phyloP scores from a whole-genome alignment of 305 asterid genomes.

The Fraxinus sp. region DNA sequence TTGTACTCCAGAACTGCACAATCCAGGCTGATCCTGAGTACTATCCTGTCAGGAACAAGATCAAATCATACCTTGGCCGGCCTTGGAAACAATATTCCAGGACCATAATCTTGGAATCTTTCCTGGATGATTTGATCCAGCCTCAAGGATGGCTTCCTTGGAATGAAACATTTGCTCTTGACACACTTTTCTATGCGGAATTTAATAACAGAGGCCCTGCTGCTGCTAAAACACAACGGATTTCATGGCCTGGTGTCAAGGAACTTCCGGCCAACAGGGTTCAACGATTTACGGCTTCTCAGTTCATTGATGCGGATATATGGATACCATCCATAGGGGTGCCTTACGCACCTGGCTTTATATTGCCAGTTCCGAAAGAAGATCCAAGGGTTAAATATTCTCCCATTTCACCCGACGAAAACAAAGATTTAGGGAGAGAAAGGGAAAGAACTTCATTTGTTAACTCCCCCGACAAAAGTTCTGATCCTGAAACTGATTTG shows the following conservation, averaged over 20 bases:
- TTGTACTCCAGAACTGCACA: slow-evolving; percentile 69
- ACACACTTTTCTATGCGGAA: slow-evolving; percentile 63
- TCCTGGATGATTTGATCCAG: slow-evolving; percentile 55
- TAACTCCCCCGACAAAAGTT: neutral
- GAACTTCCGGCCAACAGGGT: slow-evolving; percentile 50
- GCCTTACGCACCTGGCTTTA: slow-evolving; percentile 50
- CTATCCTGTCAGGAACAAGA: slow-evolving; percentile 27
- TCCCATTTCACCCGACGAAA: slow-evolving; percentile 56
- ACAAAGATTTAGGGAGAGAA: slow-evolving; percentile 48
- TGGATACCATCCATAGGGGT: slow-evolving; percentile 48
- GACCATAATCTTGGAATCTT: slow-evolving; percentile 70
- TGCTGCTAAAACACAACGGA: slow-evolving; percentile 48
- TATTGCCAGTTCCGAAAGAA: slow-evolving; percentile 48
- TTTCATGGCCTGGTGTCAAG: slow-evolving; percentile 53
- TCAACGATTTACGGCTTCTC: slow-evolving; percentile 45
- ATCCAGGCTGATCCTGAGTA: slow-evolving; percentile 48
- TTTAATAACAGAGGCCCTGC: slow-evolving; percentile 77
- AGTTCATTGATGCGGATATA: slow-evolving; percentile 47
- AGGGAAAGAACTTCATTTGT: slow-evolving; percentile 16
- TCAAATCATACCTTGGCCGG: slow-evolving; percentile 61
- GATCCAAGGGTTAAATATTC: slow-evolving; percentile 53
- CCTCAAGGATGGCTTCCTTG: slow-evolving; percentile 74
- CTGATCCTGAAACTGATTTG: neutral
- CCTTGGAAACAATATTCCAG: slow-evolving; percentile 86
- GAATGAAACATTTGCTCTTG: slow-evolving; percentile 46